Percentiles rank a stretch among this genome's conserved stretches.
phyloP scores from a whole-genome alignment of 192 early-diverging fungal species.

The Ambispora gerdemannii region DNA sequence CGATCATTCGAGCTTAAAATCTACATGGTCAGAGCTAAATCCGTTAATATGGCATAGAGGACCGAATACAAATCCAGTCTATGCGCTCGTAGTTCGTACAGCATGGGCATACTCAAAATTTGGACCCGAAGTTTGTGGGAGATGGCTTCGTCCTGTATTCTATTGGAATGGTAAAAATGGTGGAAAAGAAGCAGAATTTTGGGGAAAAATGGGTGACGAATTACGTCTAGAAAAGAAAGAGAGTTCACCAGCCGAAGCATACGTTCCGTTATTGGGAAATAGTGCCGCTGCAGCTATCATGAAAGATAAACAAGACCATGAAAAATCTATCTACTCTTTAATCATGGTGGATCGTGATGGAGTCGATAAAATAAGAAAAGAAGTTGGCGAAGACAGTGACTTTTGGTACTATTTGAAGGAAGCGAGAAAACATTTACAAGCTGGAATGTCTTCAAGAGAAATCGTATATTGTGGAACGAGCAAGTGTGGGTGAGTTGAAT shows the following conservation, averaged over 20 bases:
- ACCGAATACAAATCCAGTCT: constrained; percentile 58
- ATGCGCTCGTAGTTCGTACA: constrained; percentile 55
- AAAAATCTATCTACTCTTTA: constrained; percentile 45
- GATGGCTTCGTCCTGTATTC: constrained; percentile 51
- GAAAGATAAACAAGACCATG: background rate
- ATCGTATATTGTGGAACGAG: constrained; percentile 51
- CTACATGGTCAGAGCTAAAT: constrained; percentile 32
- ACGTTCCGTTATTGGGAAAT: constrained; percentile 35
- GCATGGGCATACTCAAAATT: constrained; percentile 47
- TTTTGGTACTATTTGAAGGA: constrained; percentile 50
- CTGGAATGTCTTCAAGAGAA: constrained; percentile 36
- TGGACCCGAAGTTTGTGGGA: constrained; percentile 34
- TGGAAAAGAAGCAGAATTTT: constrained; percentile 33
- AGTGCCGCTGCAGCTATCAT: constrained; percentile 1
- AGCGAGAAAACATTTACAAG: constrained; percentile 47
- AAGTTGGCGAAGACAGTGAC: constrained; percentile 30
- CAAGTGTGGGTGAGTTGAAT: constrained; percentile 45
- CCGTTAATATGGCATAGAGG: constrained; percentile 57
- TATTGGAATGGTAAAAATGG: constrained; percentile 62
- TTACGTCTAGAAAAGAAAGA: constrained; percentile 53
- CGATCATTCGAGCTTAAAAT: constrained; percentile 40
- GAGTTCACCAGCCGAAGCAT: constrained; percentile 55
- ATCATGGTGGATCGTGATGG: constrained; percentile 54
- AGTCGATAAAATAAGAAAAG: constrained; percentile 41
- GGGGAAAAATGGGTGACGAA: constrained; percentile 32